phyloP scores from a whole-genome alignment of 2,329 filamentous ascomycete species.

The Pestalotiopsis sp. region DNA sequence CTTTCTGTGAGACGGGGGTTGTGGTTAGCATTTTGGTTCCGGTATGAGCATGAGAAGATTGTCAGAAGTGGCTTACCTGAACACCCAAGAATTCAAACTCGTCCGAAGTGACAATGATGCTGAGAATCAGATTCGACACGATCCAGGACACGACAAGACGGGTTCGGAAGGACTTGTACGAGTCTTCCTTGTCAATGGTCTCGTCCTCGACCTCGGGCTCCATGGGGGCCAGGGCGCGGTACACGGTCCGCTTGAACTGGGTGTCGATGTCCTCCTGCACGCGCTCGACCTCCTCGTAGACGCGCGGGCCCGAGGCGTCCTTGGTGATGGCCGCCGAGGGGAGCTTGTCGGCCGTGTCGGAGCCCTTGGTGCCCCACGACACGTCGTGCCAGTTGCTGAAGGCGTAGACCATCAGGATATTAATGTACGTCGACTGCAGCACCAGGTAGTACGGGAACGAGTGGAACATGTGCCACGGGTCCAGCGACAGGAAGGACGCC shows the following conservation, averaged over 20 bases:
- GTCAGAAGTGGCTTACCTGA: slow-evolving; percentile 64
- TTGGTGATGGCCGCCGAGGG: slow-evolving; percentile 89
- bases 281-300: slow-evolving; percentile 95
- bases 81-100: slow-evolving; percentile 84
- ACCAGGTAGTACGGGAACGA: slow-evolving; percentile 93
- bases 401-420: slow-evolving; percentile 98
- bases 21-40: slow-evolving; percentile 24
- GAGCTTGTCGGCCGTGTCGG: slow-evolving; percentile 91
- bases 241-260: slow-evolving; percentile 94
- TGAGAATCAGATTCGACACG: slow-evolving; percentile 87
- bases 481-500: slow-evolving; percentile 95
- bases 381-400: slow-evolving; percentile 99
- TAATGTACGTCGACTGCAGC: slow-evolving; percentile 97
- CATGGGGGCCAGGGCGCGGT: slow-evolving; percentile 86
- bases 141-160: slow-evolving; percentile 94
- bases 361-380: slow-evolving; percentile 99
- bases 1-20: slow-evolving; percentile 50
- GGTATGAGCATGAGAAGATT: neutral
- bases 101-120: slow-evolving; percentile 87
- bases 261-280: slow-evolving; percentile 98
- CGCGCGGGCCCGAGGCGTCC: slow-evolving; percentile 83
- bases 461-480: slow-evolving; percentile 99
- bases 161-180: slow-evolving; percentile 99
- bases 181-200: slow-evolving; percentile 90
- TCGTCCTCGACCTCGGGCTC: slow-evolving; percentile 76